Base-by-base conservation (phyloP, 2,329 filamentous ascomycete species). In the Aspergillus awamori region DNA sequence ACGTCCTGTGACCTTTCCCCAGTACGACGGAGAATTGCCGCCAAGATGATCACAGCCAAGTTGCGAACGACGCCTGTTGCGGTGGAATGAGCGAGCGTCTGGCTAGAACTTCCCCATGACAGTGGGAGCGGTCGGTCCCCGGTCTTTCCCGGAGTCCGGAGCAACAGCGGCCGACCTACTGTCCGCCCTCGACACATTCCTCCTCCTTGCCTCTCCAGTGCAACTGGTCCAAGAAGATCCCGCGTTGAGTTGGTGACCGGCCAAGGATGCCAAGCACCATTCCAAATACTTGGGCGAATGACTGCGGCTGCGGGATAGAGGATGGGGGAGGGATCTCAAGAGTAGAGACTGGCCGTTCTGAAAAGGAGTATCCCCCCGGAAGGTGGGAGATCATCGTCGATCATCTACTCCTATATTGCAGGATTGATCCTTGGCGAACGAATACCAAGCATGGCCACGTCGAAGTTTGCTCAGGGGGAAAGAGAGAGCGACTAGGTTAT, bases 361-460 rank as follows among this genome's bases (percentile, higher is more conserved):
- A 55, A 51, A 43, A 49, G 41, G 53, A 57, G 48, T 41, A 43
- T 39, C 22, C 24, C 41, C 20, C 17, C 36, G 59, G 52, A 36
- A 59, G 60, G 49, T 55, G 62, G 64, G 57, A 63, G 65, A 67
- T 67, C 65, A 58, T 57, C 57, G 65, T 66, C 62, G 65, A 67
- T 67, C 65, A 63, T 65, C 57, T 67, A 56, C 56, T 57, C 47
- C 47, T 38, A 57, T 55, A 39, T 48, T 63, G 59, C 60, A 60
- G 63, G 45, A 51, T 43, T n/a, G 20, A 22, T 22, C 58, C 65
- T 65, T 67, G 63, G 64, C 64, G 59, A 58, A 47, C 48, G 43
- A 58, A 13, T 28, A 55, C 24, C 22, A 57, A 58, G 39, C 36
- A 45, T 56, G 52, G 48, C 53, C 60, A 54, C 53, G 51, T 58